Percentiles rank a stretch among this genome's conserved stretches.
Evolutionary conservation across 306 rosid genomes (phyloP).

Genomic region (Casuarina equisetifolia): DNA sequence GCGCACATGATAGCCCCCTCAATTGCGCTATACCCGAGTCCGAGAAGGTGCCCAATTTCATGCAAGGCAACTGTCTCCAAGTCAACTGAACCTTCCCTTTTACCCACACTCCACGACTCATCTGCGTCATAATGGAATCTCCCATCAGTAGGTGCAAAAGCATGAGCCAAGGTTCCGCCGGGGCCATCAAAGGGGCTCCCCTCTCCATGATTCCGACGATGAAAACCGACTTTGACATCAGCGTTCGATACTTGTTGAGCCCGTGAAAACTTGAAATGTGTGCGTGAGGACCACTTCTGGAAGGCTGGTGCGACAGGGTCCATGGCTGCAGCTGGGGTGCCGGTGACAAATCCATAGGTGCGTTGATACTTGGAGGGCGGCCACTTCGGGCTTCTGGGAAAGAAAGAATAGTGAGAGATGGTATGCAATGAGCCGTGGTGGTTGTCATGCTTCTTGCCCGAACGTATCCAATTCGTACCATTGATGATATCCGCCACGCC

Average conservation of each 20-base stretch:
- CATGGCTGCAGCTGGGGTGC: neutral
- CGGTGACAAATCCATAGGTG: neutral
- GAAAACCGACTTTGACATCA: neutral
- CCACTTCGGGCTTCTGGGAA: neutral
- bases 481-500: neutral
- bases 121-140: conserved; percentile 3
- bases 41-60: no score
- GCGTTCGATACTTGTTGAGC: neutral
- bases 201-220: neutral
- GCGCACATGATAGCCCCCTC: no score
- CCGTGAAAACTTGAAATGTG: neutral
- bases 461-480: neutral
- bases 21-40: no score
- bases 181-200: neutral
- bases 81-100: neutral
- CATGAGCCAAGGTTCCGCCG: neutral
- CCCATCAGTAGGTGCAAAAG: neutral
- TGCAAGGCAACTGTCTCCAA: no score
- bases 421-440: neutral
- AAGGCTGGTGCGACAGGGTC: neutral
- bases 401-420: neutral
- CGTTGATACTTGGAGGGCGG: neutral
- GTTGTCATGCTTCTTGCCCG: neutral
- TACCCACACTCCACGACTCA: neutral
- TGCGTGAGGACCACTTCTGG: neutral